Base-by-base conservation (phyloP, 345 rosid species). In the Nephelium lappaceum region DNA sequence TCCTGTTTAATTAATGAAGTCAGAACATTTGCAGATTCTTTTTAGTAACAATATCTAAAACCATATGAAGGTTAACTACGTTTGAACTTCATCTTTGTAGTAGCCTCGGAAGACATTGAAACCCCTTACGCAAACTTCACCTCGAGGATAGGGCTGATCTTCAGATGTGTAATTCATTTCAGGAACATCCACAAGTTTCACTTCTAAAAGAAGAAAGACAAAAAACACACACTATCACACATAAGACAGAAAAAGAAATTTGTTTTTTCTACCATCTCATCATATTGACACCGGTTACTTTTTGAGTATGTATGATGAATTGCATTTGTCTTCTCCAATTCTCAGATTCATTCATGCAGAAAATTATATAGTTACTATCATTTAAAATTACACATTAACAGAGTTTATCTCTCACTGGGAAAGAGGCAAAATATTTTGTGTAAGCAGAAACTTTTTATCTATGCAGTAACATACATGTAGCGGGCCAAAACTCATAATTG, bases 141-240 rank as follows among this genome's bases (percentile, higher is more conserved):
- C 98, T 80, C 94, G 93, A 67, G 98, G 97, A 90, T 91, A 77
- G 19, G 98, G 98, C 81, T 91, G 89, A 85, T 95, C 94, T 11
- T 93, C 93, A 4, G 95, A 89, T 58, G 92, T 92, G 85, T 93
- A 93, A 75, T 95, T 93, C 98, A 95, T 95, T 86, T 95, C 98
- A 14, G 93, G 97, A 86, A 93, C 95, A 77, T 95, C 98, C 77
- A 93, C 89, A 43, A 93, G 94, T 81, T 93, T 95, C 71, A 95
- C 79, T 90, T 95, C 98, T 95, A 85, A 77, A 85, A 84, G 45
- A 80, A 62, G 23, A n/a, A 61, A 43, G 8, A 61, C 16, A 73
- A 4, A 74, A 38, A 66, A 23, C 3, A 67, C 27, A 14, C 65
- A 64, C 71, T 15, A 49, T 73, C 63, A 79, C 8, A 57, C 7